Evolutionary conservation across 805 yeast genomes (phyloP).

Genomic region (Pichia phayaonensis): DNA sequence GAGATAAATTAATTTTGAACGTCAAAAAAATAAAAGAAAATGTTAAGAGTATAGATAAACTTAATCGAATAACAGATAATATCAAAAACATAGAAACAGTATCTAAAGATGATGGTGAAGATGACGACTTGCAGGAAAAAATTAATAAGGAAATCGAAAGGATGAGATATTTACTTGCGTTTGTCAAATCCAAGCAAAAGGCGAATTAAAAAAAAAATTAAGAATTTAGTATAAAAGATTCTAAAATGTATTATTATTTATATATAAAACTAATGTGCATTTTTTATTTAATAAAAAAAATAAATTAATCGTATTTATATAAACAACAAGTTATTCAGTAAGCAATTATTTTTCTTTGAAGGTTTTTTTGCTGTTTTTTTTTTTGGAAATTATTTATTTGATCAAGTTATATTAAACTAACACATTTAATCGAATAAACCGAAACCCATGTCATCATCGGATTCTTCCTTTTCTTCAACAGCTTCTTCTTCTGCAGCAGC

Average conservation of each 20-base stretch:
- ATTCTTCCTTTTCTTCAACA: conserved; percentile 49
- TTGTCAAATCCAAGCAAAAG: not conserved
- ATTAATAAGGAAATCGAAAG: conserved; percentile 13
- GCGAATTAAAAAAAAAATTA: not conserved
- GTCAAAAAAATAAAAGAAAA: conserved; percentile 11
- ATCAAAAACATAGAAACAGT: conserved; percentile 7
- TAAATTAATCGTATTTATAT: not conserved
- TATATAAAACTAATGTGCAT: not conserved
- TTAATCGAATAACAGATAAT: conserved; percentile 11
- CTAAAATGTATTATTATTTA: not conserved
- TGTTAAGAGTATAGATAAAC: conserved; percentile 10
- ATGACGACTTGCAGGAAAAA: not conserved
- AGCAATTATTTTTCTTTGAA: not conserved
- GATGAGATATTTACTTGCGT: conserved; percentile 8
- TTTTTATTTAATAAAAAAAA: not conserved
- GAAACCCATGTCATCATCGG: conserved; percentile 73
- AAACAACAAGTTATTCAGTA: not conserved
- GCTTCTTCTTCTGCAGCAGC: conserved; percentile 66
- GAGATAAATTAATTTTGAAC: conserved; percentile 1
- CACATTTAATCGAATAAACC: conserved; percentile 31
- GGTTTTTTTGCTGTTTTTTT: not conserved
- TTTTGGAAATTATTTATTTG: not conserved
- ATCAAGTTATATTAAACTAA: not conserved
- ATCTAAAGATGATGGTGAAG: not conserved
- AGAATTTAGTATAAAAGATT: not conserved